Conservation (phyloP, 768 basidiomycete genomes). For the Agaricus subrufescens region DNA sequence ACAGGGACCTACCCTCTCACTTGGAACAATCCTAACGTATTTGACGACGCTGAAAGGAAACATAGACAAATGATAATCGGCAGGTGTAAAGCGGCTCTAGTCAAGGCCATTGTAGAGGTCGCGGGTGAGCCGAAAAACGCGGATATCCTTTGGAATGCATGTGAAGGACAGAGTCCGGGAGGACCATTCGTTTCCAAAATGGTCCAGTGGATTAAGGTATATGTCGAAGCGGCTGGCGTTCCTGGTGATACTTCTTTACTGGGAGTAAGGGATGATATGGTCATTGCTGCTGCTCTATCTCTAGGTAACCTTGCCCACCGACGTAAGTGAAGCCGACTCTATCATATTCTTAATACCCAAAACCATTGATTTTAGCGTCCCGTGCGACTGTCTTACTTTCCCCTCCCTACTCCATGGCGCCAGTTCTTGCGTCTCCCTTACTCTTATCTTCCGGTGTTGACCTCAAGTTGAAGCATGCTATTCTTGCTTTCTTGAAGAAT, state of each 20-base stretch:
- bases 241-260: constrained; percentile 24
- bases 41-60: constrained; percentile 46
- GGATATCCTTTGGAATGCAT: constrained; percentile 73
- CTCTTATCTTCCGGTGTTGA: constrained; percentile 56
- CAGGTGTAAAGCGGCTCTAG: constrained; percentile 79
- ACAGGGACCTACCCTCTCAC: constrained; percentile 60
- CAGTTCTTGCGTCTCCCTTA: constrained; percentile 49
- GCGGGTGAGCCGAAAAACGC: constrained; percentile 78
- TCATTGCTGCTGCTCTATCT: constrained; percentile 78
- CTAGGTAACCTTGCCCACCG: constrained; percentile 77
- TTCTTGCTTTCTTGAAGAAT: constrained; percentile 84
- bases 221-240: constrained; percentile 36
- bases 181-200: constrained; percentile 69
- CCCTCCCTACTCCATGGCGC: constrained; percentile 60
- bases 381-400: constrained; percentile 59
- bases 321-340: constrained; percentile 40
- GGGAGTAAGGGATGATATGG: constrained; percentile 60
- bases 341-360: too few relatives aligned
- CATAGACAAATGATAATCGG: constrained; percentile 69
- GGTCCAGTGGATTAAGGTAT: constrained; percentile 69
- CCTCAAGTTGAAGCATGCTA: constrained; percentile 85
- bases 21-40: constrained; percentile 41
- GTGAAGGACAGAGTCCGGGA: constrained; percentile 50
- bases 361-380: constrained; percentile 37
- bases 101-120: constrained; percentile 83